Percentiles rank a stretch among this genome's conserved stretches.
Evolutionary conservation across 495 filamentous ascomycete genomes (phyloP).

Genomic region (Xylaria curta): DNA sequence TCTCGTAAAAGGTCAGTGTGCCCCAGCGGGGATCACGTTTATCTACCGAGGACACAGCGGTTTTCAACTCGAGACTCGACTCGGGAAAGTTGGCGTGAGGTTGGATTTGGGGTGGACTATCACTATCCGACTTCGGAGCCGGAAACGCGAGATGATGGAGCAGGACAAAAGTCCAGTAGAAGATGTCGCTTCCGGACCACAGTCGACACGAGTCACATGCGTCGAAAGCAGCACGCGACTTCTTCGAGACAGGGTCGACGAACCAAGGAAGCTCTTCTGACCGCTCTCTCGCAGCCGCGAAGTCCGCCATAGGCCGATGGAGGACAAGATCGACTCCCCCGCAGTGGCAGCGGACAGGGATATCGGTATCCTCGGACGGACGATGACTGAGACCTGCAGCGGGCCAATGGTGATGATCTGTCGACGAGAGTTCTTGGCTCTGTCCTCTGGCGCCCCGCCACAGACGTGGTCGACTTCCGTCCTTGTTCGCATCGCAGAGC

Average conservation of each 20-base stretch:
- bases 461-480: slow-evolving; percentile 26
- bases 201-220: slow-evolving; percentile 61
- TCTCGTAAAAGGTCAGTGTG: slow-evolving; percentile 53
- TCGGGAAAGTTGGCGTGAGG: slow-evolving; percentile 17
- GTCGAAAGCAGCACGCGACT: slow-evolving; percentile 51
- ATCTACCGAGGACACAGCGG: slow-evolving; percentile 29
- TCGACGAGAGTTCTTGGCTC: slow-evolving; percentile 30
- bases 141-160: slow-evolving; percentile 37
- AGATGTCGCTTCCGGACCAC: slow-evolving; percentile 51
- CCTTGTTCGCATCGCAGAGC: slow-evolving; percentile 41
- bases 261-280: slow-evolving; percentile 46
- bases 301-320: slow-evolving; percentile 35
- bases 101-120: not conserved
- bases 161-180: slow-evolving; percentile 50
- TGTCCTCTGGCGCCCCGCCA: slow-evolving; percentile 23
- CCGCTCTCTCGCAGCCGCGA: not conserved
- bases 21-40: slow-evolving; percentile 47
- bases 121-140: not conserved
- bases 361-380: slow-evolving; percentile 27
- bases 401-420: slow-evolving; percentile 1
- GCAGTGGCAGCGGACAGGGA: slow-evolving; percentile 55
- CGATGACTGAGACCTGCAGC: not conserved
- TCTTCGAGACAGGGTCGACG: slow-evolving; percentile 47
- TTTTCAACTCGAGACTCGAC: slow-evolving; percentile 34
- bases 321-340: slow-evolving; percentile 53